Evolutionary conservation across 345 rosid species (phyloP), one percentile per base, ranked within the genome.

Genomic region (Euphorbia lathyris): DNA sequence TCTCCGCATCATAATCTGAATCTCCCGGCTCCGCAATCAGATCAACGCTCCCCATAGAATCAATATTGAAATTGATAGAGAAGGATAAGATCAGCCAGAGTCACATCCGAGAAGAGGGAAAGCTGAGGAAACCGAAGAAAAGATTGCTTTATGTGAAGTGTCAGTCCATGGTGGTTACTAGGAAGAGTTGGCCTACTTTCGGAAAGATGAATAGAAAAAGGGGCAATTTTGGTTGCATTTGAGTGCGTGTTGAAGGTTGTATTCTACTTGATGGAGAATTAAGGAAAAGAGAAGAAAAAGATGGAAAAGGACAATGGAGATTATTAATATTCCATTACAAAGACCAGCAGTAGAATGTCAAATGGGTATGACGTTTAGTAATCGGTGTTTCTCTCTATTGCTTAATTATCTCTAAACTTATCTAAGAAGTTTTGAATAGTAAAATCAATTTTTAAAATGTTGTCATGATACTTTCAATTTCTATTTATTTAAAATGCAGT

Each of bases 1-100:
- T 90, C 57, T 83, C 92, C 65, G 69, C 82, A 66, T 79, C 85
- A 67, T 48, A 74, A 9, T n/a, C 78, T 20, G 45, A 74, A 9
- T n/a, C 78, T 23, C 47, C 12, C 17, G 77, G 75, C 3, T 71
- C 80, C 58, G 67, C 83, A 52, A 66, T 64, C 71, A 55, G 75
- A 50, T 76, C 82, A 20, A 66, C 63, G 57, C 68, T 77, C 34
- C 83, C 88, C 89, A 85, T 81, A 32, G 65, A 58, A 69, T 47
- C 29, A 27, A n/a, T n/a, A n/a, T n/a, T n/a, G n/a, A n/a, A 17
- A 13, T 2, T 40, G 42, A 22, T 5, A 11, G 1, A 12, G 60
- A 12, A 27, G 63, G 32, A 17, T 29, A 25, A 3, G 23, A 50
- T 50, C 23, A 50, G 22, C 20, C 23, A 50, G 22, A 4, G 55